These are phyloP conservation scores for Mediolabrus comicus DNA, from an alignment of 108 stramenopile species.

Conservation along the genomic window DNA sequence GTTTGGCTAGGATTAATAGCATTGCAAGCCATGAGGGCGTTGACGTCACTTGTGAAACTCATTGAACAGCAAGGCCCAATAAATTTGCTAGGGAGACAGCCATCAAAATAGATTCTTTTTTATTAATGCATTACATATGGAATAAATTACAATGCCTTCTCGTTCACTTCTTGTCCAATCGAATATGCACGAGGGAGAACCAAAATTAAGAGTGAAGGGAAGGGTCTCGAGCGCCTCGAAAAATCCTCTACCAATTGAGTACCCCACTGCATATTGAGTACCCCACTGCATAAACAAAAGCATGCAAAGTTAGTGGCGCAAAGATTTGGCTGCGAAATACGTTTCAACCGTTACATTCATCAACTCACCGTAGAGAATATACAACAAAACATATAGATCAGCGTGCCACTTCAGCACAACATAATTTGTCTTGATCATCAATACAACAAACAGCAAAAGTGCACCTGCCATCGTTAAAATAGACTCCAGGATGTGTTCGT, in stretches of 20 bases:
- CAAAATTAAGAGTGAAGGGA: too few species aligned
- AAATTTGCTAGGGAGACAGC: conserved; percentile 37
- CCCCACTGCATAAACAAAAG: not conserved
- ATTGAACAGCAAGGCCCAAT: conserved; percentile 72
- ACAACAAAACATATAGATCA: conserved; percentile 52
- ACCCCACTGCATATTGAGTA: too few species aligned
- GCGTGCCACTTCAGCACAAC: conserved; percentile 73
- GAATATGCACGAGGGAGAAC: too few species aligned
- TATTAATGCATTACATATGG: not conserved
- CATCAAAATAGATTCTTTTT: not conserved
- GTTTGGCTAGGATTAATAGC: conserved; percentile 78
- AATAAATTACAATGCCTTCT: too few species aligned
- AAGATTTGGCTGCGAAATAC: not conserved
- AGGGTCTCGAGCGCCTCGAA: too few species aligned
- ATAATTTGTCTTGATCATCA: conserved; percentile 55
- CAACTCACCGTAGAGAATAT: conserved; percentile 43
- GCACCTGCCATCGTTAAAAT: conserved; percentile 58
- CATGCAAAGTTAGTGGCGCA: not conserved
- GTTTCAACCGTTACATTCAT: not conserved
- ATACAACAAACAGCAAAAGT: conserved; percentile 54
- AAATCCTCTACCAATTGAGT: too few species aligned
- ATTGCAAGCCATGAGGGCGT: conserved; percentile 73
- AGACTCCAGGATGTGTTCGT: conserved; percentile 63
- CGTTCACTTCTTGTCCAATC: not conserved
- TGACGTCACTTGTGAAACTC: conserved; percentile 77